Evolutionary conservation across 805 yeast genomes (phyloP).

Genomic region (Kuraishia hungarica): DNA sequence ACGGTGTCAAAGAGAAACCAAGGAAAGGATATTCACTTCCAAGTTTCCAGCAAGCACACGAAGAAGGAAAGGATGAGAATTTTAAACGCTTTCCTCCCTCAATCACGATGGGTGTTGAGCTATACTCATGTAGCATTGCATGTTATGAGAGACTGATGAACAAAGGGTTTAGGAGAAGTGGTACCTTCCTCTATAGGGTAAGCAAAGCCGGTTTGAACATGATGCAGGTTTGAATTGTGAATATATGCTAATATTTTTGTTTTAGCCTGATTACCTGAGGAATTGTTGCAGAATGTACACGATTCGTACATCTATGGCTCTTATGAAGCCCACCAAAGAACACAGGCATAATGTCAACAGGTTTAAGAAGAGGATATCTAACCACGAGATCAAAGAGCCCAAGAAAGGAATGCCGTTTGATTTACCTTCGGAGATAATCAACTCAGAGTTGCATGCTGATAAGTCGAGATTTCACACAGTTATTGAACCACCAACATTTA

Average conservation of each 20-base stretch:
- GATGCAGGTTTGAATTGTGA: not conserved
- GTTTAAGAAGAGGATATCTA: slow-evolving; percentile 34
- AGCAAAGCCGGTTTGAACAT: not conserved
- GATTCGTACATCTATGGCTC: slow-evolving; percentile 48
- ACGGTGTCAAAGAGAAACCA: slow-evolving; percentile 25
- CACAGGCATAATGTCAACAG: slow-evolving; percentile 58
- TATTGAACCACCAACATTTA: slow-evolving; percentile 43
- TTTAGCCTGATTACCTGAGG: slow-evolving; percentile 54
- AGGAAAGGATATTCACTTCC: slow-evolving; percentile 28
- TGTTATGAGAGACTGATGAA: slow-evolving; percentile 62
- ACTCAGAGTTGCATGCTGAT: slow-evolving; percentile 3
- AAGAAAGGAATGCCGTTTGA: slow-evolving; percentile 9
- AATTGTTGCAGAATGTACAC: slow-evolving; percentile 78
- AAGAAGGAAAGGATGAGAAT: not conserved
- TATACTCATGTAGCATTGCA: slow-evolving; percentile 34
- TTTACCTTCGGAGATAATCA: slow-evolving; percentile 5
- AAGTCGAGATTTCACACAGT: slow-evolving; percentile 23
- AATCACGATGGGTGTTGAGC: slow-evolving; percentile 28
- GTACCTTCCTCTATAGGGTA: slow-evolving; percentile 46
- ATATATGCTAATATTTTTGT: slow-evolving; percentile 7
- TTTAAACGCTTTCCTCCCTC: slow-evolving; percentile 7
- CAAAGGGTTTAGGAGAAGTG: slow-evolving; percentile 75
- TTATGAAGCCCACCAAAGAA: slow-evolving; percentile 50
- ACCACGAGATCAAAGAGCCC: slow-evolving; percentile 2
- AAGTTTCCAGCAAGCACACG: slow-evolving; percentile 14